Evolutionary conservation across 148 eudicot genomes (phyloP), one percentile per base, ranked within the genome.

Genomic region (Cornus suecica): DNA sequence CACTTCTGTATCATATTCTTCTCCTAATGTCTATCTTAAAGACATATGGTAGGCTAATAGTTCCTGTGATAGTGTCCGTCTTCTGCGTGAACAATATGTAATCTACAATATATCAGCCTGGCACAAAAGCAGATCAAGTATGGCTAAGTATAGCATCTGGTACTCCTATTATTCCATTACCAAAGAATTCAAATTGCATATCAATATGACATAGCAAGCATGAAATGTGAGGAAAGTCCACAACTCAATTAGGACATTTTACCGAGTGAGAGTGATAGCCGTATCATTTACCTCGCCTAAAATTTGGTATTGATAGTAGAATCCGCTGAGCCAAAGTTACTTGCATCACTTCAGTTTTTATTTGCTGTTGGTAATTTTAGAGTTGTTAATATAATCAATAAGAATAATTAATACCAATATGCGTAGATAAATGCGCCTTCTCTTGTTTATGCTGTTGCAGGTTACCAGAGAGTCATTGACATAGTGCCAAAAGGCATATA

Each of bases 381-480:
- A 10, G 26, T 48, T 23, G 24, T 26, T 23, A 4, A 23, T 54
- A 37, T 37, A 16, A 26, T 29, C 31, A 28, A 31, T 22, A 72
- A 20, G 29, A 25, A 62, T 18, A 30, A 34, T 51, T 65, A 30
- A 65, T 75, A 29, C 30, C 64, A 20, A 45, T 3, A 26, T 56
- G 52, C 18, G 32, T 10, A 37, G 30, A 56, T 71, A 23, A 18
- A 32, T 31, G 26, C 25, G 48, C 51, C 10, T 58, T 42, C 28
- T 69, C 20, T 70, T 66, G 60, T 30, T 30, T 69, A 66, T 76
- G 30, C 70, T 72, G 45, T 73, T 83, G 73, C 89, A 94, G 98
- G 87, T 88, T 94, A 83, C 94, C 98, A 1, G 97, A 94, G 90
- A 94, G 98, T 78, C 92, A 94, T 72, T 94, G 84, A 90, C 65